Base-by-base conservation (phyloP, 495 filamentous ascomycete species). In the Xylaria palmicola region DNA sequence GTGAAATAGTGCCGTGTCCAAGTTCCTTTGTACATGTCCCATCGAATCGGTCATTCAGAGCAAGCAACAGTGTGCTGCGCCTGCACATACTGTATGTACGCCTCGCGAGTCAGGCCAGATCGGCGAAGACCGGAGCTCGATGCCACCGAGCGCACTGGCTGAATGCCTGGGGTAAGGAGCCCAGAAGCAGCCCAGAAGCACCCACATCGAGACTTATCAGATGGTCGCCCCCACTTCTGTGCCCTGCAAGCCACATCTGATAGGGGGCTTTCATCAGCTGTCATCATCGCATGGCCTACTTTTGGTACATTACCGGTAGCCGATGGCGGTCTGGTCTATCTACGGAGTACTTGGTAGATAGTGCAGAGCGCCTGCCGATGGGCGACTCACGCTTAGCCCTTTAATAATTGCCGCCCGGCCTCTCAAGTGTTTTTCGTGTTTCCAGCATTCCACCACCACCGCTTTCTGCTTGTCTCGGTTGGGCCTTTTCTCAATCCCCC, bases 221-320 rank as follows among this genome's bases (percentile, higher is more conserved):
- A 61, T 61, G 15, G 50, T 26, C n/a, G n/a, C n/a, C 15, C 59
- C 59, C 49, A 30, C 50, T 55, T 30, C 24, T 29, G n/a, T 6
- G 17, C 26, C 41, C 47, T 54, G 59, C 50, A 61, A 61, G 59
- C 59, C 59, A 61, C 59, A 61, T 55, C 59, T 61, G 59, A 61
- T 61, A 61, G 59, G 41, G 49, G 41, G 20, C 8, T 36, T 45
- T 29, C 47, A 19, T 15, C 4, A 6, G 4, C n/a, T 50, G 34
- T 30, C 57, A 50, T 60, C 47, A 60, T 39, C 10, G 10, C 32
- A 10, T 19, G 17, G 6, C 3, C 22, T n/a, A n/a, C n/a, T n/a
- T n/a, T n/a, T n/a, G n/a, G n/a, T n/a, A n/a, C n/a, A n/a, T n/a
- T n/a, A n/a, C n/a, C n/a, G n/a, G n/a, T 51, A 51, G 24, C 39